Conservation (phyloP, 331 rosid genomes). For the Prunus yedoensis region DNA sequence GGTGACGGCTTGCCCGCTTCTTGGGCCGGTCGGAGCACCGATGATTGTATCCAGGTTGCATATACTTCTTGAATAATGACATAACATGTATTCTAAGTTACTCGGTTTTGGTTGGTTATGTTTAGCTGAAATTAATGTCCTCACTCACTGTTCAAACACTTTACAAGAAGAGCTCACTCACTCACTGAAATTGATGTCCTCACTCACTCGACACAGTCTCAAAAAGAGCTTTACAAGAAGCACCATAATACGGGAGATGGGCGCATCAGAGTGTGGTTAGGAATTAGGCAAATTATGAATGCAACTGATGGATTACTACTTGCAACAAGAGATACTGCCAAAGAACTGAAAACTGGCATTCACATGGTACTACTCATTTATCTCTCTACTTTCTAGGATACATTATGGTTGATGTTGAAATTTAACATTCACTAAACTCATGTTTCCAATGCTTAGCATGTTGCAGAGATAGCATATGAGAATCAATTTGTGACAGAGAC, state of each 20-base stretch:
- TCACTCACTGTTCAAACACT: not conserved
- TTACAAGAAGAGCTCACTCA: too few species aligned
- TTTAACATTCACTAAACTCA: constrained; percentile 15
- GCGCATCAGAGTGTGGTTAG: constrained; percentile 87
- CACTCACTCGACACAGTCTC: constrained; percentile 27
- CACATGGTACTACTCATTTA: constrained; percentile 54
- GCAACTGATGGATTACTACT: constrained; percentile 65
- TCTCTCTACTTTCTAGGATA: not conserved
- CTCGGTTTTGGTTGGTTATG: not conserved
- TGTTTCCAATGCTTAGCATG: constrained; percentile 53
- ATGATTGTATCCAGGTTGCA: not conserved
- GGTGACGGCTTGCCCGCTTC: too few species aligned
- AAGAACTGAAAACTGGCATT: constrained; percentile 75
- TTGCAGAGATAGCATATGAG: constrained; percentile 89
- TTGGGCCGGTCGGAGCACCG: too few species aligned
- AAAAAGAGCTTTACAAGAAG: constrained; percentile 61
- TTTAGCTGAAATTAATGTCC: too few species aligned
- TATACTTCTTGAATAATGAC: not conserved
- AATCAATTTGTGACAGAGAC: constrained; percentile 63
- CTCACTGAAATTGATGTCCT: too few species aligned
- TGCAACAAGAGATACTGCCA: constrained; percentile 63
- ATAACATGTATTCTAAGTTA: not conserved
- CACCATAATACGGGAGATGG: constrained; percentile 74
- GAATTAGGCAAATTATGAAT: constrained; percentile 84
- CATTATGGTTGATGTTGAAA: not conserved